Percentiles rank a stretch among this genome's conserved stretches.
Conservation (phyloP, 2,329 filamentous ascomycete species). For the Sphaerulina populicola region DNA sequence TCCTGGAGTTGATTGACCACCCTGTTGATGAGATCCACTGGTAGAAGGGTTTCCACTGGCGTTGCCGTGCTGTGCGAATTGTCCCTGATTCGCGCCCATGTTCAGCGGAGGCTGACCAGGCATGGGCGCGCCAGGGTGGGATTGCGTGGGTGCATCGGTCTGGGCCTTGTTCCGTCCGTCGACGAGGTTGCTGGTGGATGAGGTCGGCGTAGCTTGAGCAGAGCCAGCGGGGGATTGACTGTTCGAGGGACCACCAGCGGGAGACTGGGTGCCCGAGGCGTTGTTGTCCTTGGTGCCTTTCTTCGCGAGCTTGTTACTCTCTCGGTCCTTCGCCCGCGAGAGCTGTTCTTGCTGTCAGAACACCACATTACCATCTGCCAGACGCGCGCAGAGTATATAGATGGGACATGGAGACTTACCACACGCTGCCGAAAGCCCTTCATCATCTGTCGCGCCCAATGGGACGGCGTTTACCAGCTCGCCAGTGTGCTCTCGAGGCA, state of each 20-base stretch:
- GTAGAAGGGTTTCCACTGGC: conserved; percentile 15
- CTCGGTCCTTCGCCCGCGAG: conserved; percentile 57
- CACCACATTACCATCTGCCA: conserved; percentile 25
- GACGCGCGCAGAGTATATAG: conserved; percentile 17
- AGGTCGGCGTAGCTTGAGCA: conserved; percentile 67
- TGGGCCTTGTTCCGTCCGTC: conserved; percentile 78
- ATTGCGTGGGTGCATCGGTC: conserved; percentile 27
- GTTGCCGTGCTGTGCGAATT: conserved; percentile 21
- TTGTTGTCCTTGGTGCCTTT: conserved; percentile 43
- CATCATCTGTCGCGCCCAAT: conserved; percentile 48
- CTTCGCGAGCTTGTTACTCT: conserved; percentile 61
- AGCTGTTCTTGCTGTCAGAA: conserved; percentile 64
- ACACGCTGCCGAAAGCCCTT: conserved; percentile 97
- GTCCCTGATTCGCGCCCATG: conserved; percentile 17
- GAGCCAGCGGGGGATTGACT: conserved; percentile 52
- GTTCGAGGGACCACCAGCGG: conserved; percentile 47
- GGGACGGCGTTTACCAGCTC: conserved; percentile 13
- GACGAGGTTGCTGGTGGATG: conserved; percentile 78
- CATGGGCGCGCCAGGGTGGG: conserved; percentile 42
- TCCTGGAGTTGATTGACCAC: conserved; percentile 25
- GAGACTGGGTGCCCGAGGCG: conserved; percentile 65
- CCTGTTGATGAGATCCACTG: conserved; percentile 18
- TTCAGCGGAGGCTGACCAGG: conserved; percentile 24
- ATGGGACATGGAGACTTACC: conserved; percentile 52
- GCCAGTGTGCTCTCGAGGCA: conserved; percentile 28